Evolutionary conservation across 2,329 filamentous ascomycete species (phyloP), one percentile per base, ranked within the genome.

Genomic region (Monascus ruber): DNA sequence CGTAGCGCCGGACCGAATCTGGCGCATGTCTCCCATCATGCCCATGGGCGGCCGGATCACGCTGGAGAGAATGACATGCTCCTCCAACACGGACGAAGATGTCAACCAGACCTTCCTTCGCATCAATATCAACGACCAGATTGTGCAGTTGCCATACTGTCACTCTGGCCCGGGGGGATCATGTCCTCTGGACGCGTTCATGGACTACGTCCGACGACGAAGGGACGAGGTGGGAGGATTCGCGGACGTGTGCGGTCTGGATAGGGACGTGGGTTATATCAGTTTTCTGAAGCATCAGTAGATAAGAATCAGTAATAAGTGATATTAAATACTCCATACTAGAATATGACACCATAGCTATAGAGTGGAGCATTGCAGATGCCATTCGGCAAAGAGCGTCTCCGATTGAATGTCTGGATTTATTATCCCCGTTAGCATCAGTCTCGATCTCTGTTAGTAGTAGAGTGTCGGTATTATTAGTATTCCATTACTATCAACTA

Each of bases 21-120:
- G 73, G 73, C 67, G 64, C 37, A 76, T 71, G 24, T 74, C 72
- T 4, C 68, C 73, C 39, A 59, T 76, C 5, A 64, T 71, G 29
- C 73, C 74, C 4, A 78, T 78, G 74, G 72, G 72, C 9, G 74
- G 69, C 5, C 63, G 73, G 24, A 56, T 76, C 33, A 66, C 73
- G 33, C 61, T 78, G 40, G 74, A 79, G 48, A 58, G 74, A 7
- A 55, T 77, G 24, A 55, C 56, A 6, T 77, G 72, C 46, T 42
- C 49, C 5, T 36, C 46, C 7, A 37, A 47, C 11, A 34, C 40
- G 10, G 34, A 40, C 24, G 37, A 51, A 7, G 44, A 39, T 6
- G 37, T 45, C 4, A 43, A 56, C 1, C 51, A 58, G 4, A 36
- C 43, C 4, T 75, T 64, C 43, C 59, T 78, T 24, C 65, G 74